phyloP scores from a whole-genome alignment of 768 basidiomycete genomes.

The Xerocomus potaroensis region DNA sequence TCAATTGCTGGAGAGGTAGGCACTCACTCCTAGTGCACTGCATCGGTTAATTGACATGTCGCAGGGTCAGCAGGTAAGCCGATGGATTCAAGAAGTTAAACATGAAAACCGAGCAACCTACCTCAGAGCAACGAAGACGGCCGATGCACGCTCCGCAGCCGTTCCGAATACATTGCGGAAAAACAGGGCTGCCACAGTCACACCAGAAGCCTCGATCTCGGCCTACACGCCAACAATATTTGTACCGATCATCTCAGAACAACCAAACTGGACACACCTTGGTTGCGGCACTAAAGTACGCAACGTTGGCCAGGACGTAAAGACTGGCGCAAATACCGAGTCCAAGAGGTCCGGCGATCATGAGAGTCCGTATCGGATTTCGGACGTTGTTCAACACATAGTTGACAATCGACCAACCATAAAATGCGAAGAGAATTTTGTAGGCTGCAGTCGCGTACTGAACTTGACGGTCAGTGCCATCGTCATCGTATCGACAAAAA shows the following conservation, averaged over 20 bases:
- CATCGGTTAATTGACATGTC: not conserved
- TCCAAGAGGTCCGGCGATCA: slow-evolving; percentile 58
- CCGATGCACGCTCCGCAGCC: slow-evolving; percentile 49
- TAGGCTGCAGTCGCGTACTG: slow-evolving; percentile 60
- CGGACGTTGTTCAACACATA: slow-evolving; percentile 60
- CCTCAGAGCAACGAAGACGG: slow-evolving; percentile 57
- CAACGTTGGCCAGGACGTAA: slow-evolving; percentile 54
- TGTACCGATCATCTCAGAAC: no score
- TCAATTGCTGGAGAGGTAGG: no score
- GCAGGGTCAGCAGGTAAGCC: not conserved
- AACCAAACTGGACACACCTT: slow-evolving; percentile 11
- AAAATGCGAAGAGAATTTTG: slow-evolving; percentile 48
- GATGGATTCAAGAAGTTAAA: not conserved
- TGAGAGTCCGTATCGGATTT: slow-evolving; percentile 56
- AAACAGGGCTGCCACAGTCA: slow-evolving; percentile 56
- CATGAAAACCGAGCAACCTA: slow-evolving; percentile 7
- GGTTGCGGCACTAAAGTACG: slow-evolving; percentile 45
- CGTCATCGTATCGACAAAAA: not conserved
- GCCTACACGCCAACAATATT: slow-evolving; percentile 25
- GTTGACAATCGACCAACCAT: slow-evolving; percentile 55
- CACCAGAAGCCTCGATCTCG: slow-evolving; percentile 45
- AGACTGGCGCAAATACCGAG: slow-evolving; percentile 48
- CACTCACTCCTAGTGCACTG: slow-evolving; percentile 36
- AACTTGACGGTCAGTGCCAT: not conserved
- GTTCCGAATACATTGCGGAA: slow-evolving; percentile 56